Base-by-base conservation (phyloP, 768 basidiomycete species). In the Chlorophyllum brunneum region DNA sequence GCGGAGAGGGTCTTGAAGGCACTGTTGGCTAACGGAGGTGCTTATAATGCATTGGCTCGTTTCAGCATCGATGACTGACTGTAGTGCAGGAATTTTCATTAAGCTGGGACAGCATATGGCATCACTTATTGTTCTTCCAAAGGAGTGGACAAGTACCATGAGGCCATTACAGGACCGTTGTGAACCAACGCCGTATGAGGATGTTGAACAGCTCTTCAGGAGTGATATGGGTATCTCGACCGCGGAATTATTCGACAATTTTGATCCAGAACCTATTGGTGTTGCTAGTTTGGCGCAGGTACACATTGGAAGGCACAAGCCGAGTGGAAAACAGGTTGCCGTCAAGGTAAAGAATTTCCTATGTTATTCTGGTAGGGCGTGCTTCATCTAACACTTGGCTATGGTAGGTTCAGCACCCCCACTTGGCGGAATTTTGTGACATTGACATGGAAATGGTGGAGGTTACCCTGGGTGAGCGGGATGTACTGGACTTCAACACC, bases 261-360 rank as follows among this genome's bases (percentile, higher is more conserved):
- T 98, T 63, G 84, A 97, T 58, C 83, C 83, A 4, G 71, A 75
- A 15, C 97, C 97, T 5, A 90, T 98, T 39, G 97, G 97, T 2
- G 93, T 98, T 13, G 97, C 97, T 10, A 95, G 92, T 61, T 70
- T 98, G 31, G 97, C 97, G 4, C 97, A 99, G 67, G 97, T 98
- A 13, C 97, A 98, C 67, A 79, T 87, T 16, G 97, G 85, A 3
- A 79, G 69, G 11, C 83, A 91, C 56, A 79, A 80, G 45, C 73
- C 80, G 42, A 83, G 86, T 4, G 88, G 91, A 2, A 77, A 78
- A 65, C 70, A 71, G 49, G 93, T 94, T 23, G 97, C 97, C 6
- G 88, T 98, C 45, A 95, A 95, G 70, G 87, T 87, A 55, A 27
- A 23, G 69, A 58, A 18, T 45, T 29, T 23, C 15, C 15, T 16